Base-by-base conservation (phyloP, 306 rosid genomes). In the Datisca glomerata region DNA sequence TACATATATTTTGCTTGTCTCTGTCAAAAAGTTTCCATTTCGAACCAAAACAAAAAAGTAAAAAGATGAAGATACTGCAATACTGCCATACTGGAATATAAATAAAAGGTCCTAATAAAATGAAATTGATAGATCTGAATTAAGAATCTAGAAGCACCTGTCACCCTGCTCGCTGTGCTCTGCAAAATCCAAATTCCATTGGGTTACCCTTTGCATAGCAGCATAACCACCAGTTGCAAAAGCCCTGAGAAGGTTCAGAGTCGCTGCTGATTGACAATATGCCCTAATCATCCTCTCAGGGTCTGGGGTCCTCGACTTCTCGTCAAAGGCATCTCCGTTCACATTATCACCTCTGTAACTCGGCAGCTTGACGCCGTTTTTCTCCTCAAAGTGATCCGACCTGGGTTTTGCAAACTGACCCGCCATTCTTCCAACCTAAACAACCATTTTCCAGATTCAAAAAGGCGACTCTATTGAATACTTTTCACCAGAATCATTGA, bases 351-450 rank as follows among this genome's bases (percentile, higher is more conserved):
- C 98, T 62, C 98, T 71, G 79, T 89, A 89, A 65, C 98, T 89
- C 4, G 98, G 98, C 35, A 89, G 73, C 79, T 80, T 89, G 46
- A 83, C 81, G 11, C 98, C 98, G 23, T 89, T 12, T 51, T 74
- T 74, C 86, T 77, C 98, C 68, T 89, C 98, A n/a, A 84, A 89
- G 4, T 63, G 1, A 0, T 89, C 98, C 27, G 98, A 89, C 64
- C 98, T 80, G 13, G 98, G 98, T 61, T 83, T 89, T 5, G 97
- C 97, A 58, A 89, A 89, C 49, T 89, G 97, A 39, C 97, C 97
- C 21, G 98, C 98, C 98, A 89, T 84, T 70, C 98, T 70, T 8
- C 98, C 98, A 34, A 89, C 95, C 98, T 89, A 52, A 24, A 27
- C 24, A 61, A 23, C 19, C 13, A 58, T 32, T 15, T n/a, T 15